A percentile compares a stretch with the other conserved stretches of the same genome.
These are phyloP conservation scores for Cadophora luteo-olivacea DNA, from an alignment of 2,329 filamentous ascomycete species.

Conservation along the genomic window DNA sequence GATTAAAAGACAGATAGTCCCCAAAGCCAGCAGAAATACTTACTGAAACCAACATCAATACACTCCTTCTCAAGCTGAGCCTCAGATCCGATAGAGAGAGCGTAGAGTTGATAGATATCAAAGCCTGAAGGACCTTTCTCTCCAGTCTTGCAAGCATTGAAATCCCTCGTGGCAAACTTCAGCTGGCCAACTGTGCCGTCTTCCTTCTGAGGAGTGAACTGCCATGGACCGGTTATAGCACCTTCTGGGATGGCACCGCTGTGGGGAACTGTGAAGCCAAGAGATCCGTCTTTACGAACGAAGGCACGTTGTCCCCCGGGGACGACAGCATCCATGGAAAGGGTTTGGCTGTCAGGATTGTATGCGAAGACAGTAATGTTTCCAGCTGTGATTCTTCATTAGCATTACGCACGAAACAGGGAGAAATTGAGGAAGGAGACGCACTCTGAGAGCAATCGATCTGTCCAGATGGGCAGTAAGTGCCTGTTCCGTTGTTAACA, in stretches of 20 bases:
- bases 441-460: neutral
- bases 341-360: constrained; percentile 4
- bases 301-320: constrained; percentile 34
- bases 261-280: constrained; percentile 40
- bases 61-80: constrained; percentile 22
- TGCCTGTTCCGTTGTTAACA: constrained; percentile 27
- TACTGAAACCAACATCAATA: constrained; percentile 23
- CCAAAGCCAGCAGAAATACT: neutral
- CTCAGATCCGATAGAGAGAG: neutral
- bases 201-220: constrained; percentile 22
- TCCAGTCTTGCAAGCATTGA: constrained; percentile 28
- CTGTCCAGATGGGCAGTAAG: constrained; percentile 28
- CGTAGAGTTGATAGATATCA: constrained; percentile 10
- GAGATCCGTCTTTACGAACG: constrained; percentile 37
- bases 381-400: neutral
- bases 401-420: neutral
- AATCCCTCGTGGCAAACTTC: constrained; percentile 23
- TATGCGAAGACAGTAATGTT: constrained; percentile 24
- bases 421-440: too few species aligned
- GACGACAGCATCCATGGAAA: constrained; percentile 22
- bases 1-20: neutral
- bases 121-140: neutral
- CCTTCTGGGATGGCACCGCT: constrained; percentile 47
- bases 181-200: constrained; percentile 15
- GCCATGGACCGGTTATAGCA: constrained; percentile 15